Conservation (phyloP, 2,329 filamentous ascomycete genomes). For the Colletotrichum viniferum region DNA sequence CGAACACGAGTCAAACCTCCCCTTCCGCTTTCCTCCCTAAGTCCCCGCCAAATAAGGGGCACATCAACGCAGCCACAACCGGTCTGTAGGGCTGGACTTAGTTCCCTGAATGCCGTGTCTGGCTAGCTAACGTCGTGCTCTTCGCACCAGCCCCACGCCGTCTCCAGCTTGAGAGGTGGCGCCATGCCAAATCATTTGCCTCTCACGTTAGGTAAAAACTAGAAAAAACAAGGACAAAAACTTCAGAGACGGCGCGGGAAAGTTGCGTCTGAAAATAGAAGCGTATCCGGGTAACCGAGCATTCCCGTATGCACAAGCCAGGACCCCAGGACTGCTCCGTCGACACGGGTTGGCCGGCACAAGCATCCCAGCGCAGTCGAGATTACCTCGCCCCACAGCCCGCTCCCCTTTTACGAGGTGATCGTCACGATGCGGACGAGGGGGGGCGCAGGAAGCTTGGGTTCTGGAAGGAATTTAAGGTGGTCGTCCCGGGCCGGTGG, state of each 20-base stretch:
- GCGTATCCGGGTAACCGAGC: neutral
- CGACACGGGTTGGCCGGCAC: neutral
- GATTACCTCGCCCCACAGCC: slow-evolving; percentile 1
- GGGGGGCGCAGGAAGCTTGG: neutral
- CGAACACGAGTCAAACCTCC: neutral
- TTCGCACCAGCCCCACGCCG: neutral
- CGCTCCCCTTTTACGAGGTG: neutral
- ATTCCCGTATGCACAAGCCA: neutral
- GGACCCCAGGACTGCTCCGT: neutral
- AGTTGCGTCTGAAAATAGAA: neutral
- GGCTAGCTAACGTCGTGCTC: neutral
- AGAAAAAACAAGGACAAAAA: neutral
- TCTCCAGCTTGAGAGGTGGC: neutral
- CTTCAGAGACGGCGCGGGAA: neutral
- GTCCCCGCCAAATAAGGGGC: neutral
- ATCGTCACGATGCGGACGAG: neutral
- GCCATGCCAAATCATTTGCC: neutral
- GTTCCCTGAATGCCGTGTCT: accelerated
- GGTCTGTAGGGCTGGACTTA: neutral
- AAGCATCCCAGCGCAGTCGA: neutral
- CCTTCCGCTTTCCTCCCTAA: neutral
- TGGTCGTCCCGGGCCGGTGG: neutral
- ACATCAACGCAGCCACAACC: neutral
- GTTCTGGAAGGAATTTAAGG: neutral
- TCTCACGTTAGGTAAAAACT: neutral